phyloP scores from a whole-genome alignment of 2,329 filamentous ascomycete genomes.

The Mycogone perniciosa region DNA sequence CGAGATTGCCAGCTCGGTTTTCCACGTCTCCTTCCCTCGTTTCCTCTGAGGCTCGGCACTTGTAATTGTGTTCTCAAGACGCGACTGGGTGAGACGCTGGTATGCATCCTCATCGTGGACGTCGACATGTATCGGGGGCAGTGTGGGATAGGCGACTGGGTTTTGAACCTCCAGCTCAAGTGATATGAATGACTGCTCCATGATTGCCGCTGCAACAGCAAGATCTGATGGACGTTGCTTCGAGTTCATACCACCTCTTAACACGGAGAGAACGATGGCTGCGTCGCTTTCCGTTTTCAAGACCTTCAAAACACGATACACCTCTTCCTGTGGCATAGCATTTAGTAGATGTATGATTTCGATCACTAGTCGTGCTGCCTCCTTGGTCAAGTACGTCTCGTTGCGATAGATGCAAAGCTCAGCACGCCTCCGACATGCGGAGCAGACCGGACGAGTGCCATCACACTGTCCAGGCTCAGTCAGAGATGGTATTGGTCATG shows the following conservation, averaged over 20 bases:
- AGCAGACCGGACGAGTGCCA: conserved; percentile 17
- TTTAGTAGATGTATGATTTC: conserved; percentile 23
- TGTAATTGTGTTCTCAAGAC: not conserved
- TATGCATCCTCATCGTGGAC: not conserved
- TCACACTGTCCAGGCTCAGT: conserved; percentile 14
- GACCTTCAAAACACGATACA: conserved; percentile 16
- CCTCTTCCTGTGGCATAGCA: conserved; percentile 16
- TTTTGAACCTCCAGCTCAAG: conserved; percentile 4
- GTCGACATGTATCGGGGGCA: not conserved
- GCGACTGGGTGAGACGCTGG: not conserved
- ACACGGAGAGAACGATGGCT: conserved; percentile 15
- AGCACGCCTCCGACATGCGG: conserved; percentile 13
- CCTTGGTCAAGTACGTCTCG: conserved; percentile 10
- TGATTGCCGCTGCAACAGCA: not conserved
- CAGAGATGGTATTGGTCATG: not conserved
- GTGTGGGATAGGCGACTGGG: conserved; percentile 1
- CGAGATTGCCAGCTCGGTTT: not conserved
- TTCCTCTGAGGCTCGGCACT: not conserved
- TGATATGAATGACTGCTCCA: not conserved
- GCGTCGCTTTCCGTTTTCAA: conserved; percentile 20
- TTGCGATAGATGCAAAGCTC: conserved; percentile 15
- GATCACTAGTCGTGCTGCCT: conserved; percentile 3
- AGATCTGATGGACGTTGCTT: not conserved
- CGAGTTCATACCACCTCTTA: conserved; percentile 8
- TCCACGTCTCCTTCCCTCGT: not conserved